Percentiles rank a stretch among this genome's conserved stretches.
These are phyloP conservation scores for Venturia carpophila DNA, from an alignment of 2,329 filamentous ascomycete genomes.

Conservation along the genomic window DNA sequence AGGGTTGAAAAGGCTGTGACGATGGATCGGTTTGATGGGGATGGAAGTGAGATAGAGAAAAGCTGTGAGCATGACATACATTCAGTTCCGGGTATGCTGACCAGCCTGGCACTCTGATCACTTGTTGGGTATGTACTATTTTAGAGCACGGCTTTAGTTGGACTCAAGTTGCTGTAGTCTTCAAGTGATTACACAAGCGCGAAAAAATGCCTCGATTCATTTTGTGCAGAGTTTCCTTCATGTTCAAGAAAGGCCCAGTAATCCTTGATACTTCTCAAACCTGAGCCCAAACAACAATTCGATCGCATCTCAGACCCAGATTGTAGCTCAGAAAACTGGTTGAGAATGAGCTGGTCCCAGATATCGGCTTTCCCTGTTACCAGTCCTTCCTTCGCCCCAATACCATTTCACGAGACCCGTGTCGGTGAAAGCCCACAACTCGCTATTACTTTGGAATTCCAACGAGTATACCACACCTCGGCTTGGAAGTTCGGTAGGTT, in stretches of 20 bases:
- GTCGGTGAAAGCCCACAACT: constrained; percentile 17
- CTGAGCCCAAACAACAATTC: neutral
- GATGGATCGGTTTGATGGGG: neutral
- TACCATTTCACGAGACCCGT: constrained; percentile 17
- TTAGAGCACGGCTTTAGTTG: too few relatives aligned
- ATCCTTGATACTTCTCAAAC: neutral
- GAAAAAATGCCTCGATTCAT: too few relatives aligned
- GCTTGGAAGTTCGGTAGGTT: constrained; percentile 13
- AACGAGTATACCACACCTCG: constrained; percentile 16
- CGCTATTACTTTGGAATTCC: constrained; percentile 13
- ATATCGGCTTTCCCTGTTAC: neutral
- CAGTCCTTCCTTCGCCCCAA: constrained; percentile 14
- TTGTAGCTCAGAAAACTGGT: neutral
- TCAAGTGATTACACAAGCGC: too few relatives aligned
- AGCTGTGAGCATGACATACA: neutral
- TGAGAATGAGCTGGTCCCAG: neutral
- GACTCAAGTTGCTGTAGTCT: too few relatives aligned
- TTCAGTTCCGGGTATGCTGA: neutral
- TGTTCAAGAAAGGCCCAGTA: too few relatives aligned
- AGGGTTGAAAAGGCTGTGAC: neutral
- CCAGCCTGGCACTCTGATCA: too few relatives aligned
- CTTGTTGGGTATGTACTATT: too few relatives aligned
- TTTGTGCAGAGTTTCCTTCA: too few relatives aligned
- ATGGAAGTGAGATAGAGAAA: neutral
- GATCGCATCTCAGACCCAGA: neutral